Evolutionary conservation across 306 rosid species (phyloP).

Genomic region (Comarum palustre): DNA sequence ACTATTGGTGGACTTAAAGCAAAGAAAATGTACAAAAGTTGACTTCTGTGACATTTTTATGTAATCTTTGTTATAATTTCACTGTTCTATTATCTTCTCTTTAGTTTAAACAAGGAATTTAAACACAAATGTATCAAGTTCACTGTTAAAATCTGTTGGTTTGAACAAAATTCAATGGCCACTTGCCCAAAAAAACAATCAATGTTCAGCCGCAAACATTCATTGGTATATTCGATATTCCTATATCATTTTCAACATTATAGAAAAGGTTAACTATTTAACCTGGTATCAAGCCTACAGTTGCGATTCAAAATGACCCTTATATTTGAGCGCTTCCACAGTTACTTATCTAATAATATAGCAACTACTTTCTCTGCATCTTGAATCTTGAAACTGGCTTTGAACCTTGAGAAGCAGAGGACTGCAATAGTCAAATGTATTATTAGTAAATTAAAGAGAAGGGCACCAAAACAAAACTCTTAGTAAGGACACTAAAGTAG

Average conservation of each 20-base stretch:
- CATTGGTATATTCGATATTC: neutral
- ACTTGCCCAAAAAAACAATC: neutral
- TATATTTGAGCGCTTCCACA: neutral
- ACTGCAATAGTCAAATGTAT: slow-evolving; percentile 37
- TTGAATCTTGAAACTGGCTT: slow-evolving; percentile 89
- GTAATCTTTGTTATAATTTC: too few relatives aligned
- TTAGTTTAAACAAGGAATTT: too few relatives aligned
- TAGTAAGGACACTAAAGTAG: neutral
- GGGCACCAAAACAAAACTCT: neutral
- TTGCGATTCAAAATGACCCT: slow-evolving; percentile 2
- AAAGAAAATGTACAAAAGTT: too few relatives aligned
- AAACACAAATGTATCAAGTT: too few relatives aligned
- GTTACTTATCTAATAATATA: neutral
- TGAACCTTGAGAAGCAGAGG: slow-evolving; percentile 52
- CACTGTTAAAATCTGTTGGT: too few relatives aligned
- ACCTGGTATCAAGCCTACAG: neutral
- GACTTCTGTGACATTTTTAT: neutral
- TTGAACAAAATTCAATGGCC: neutral
- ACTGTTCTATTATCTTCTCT: too few relatives aligned
- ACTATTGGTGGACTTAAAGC: too few relatives aligned
- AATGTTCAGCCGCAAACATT: neutral
- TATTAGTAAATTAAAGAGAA: slow-evolving; percentile 14
- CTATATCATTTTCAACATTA: neutral
- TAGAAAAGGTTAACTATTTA: neutral
- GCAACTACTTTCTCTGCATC: slow-evolving; percentile 71